These are phyloP conservation scores for Leishmania turanica DNA, from an alignment of 208 protist species.

Conservation along the genomic window DNA sequence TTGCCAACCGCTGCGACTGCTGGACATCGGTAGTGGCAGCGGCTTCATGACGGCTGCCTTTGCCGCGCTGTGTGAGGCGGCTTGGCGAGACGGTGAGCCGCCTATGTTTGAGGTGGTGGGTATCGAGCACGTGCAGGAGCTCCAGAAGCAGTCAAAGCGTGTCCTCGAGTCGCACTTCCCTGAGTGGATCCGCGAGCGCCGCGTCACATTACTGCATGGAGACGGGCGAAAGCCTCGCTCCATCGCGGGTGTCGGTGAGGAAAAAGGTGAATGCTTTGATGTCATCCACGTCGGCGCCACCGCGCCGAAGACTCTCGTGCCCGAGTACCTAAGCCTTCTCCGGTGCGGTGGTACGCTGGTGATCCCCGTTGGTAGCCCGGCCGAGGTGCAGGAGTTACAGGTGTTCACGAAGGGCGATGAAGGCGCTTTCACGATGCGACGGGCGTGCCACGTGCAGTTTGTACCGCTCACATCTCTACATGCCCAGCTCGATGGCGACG, in stretches of 20 bases:
- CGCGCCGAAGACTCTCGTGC: slow-evolving; percentile 37
- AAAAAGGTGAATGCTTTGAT: slow-evolving; percentile 42
- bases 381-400: slow-evolving; percentile 60
- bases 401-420: slow-evolving; percentile 62
- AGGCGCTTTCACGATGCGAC: slow-evolving; percentile 43
- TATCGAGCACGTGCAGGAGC: slow-evolving; percentile 77
- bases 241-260: slow-evolving; percentile 15
- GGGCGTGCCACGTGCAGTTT: slow-evolving; percentile 59
- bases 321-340: slow-evolving; percentile 53
- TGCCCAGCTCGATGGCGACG: slow-evolving; percentile 34
- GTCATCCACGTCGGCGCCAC: slow-evolving; percentile 92
- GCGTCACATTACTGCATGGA: slow-evolving; percentile 56
- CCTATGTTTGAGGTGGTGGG: slow-evolving; percentile 58
- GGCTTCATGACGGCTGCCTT: slow-evolving; percentile 89
- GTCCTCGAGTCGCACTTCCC: slow-evolving; percentile 51
- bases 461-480: slow-evolving; percentile 81
- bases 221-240: slow-evolving; percentile 60
- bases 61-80: slow-evolving; percentile 50
- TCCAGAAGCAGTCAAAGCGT: slow-evolving; percentile 45
- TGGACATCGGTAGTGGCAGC: slow-evolving; percentile 91
- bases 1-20: slow-evolving; percentile 34
- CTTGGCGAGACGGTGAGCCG: slow-evolving; percentile 12
- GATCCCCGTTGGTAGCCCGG: slow-evolving; percentile 69
- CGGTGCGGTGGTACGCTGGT: slow-evolving; percentile 62
- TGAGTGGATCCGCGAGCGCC: slow-evolving; percentile 37